Conservation (phyloP, 352 stramenopile genomes). For the Phytophthora palmivora region DNA sequence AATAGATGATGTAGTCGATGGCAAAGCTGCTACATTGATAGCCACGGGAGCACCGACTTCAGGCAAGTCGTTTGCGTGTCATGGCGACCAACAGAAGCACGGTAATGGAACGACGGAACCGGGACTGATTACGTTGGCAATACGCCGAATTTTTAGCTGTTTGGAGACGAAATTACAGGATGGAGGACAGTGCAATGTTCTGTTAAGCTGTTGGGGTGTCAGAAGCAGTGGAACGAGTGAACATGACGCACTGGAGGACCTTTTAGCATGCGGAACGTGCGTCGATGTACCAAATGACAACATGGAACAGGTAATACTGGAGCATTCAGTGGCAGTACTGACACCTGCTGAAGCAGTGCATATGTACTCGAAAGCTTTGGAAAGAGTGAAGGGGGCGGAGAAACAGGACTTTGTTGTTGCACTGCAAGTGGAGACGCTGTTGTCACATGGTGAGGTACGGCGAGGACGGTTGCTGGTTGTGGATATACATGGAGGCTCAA, state of each 20-base stretch:
- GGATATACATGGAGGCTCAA: conserved; percentile 56
- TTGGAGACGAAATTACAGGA: conserved; percentile 12
- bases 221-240: background rate
- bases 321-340: conserved; percentile 34
- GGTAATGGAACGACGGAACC: conserved; percentile 12
- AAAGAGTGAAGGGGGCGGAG: conserved; percentile 11
- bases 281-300: background rate
- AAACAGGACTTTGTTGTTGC: conserved; percentile 52
- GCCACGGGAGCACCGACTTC: conserved; percentile 47
- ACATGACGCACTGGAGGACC: conserved; percentile 24
- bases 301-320: conserved; percentile 33
- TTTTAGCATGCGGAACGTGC: conserved; percentile 4
- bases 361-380: conserved; percentile 41
- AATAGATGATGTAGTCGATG: conserved; percentile 37
- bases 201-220: conserved; percentile 37
- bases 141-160: conserved; percentile 43
- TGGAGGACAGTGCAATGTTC: conserved; percentile 20
- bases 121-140: conserved; percentile 45
- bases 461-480: conserved; percentile 53
- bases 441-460: conserved; percentile 26
- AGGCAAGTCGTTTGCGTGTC: conserved; percentile 72
- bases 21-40: conserved; percentile 51
- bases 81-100: conserved; percentile 44
- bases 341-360: conserved; percentile 43
- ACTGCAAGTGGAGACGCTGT: conserved; percentile 52